Conservation (phyloP, 257 asterid species). For the Capsicum pubescens region DNA sequence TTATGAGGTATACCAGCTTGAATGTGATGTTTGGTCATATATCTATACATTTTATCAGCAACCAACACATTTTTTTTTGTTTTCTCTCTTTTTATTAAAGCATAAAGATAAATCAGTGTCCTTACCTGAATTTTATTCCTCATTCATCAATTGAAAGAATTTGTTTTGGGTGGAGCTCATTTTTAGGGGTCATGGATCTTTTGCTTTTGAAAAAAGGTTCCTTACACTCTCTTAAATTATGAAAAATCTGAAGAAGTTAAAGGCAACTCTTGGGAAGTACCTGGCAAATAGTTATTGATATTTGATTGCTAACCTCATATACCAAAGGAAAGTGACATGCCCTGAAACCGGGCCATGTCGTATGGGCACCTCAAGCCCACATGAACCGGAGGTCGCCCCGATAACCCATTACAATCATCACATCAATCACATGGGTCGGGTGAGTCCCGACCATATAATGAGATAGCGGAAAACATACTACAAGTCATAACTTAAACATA, state of each 20-base stretch:
- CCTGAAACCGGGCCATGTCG: too few relatives aligned
- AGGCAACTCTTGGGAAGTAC: not conserved
- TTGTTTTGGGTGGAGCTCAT: slow-evolving; percentile 21
- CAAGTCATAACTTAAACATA: too few relatives aligned
- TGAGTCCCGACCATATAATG: too few relatives aligned
- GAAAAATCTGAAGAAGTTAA: slow-evolving; percentile 21
- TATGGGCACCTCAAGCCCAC: too few relatives aligned
- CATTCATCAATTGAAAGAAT: not conserved
- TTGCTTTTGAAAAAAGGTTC: not conserved
- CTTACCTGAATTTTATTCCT: not conserved
- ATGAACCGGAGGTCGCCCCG: too few relatives aligned
- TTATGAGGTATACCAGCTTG: slow-evolving; percentile 66
- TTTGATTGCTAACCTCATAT: not conserved
- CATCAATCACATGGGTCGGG: too few relatives aligned
- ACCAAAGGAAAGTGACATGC: not conserved
- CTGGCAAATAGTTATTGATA: slow-evolving; percentile 4
- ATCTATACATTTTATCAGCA: not conserved
- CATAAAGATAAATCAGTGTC: slow-evolving; percentile 8
- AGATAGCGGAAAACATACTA: too few relatives aligned
- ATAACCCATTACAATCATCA: too few relatives aligned
- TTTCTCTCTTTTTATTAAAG: slow-evolving; percentile 7
- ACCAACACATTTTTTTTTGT: not conserved
- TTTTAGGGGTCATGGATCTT: slow-evolving; percentile 7
- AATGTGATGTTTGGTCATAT: not conserved
- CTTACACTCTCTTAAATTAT: not conserved